Conservation (phyloP, 2,329 filamentous ascomycete species). For the Lasiodiplodia citricola region DNA sequence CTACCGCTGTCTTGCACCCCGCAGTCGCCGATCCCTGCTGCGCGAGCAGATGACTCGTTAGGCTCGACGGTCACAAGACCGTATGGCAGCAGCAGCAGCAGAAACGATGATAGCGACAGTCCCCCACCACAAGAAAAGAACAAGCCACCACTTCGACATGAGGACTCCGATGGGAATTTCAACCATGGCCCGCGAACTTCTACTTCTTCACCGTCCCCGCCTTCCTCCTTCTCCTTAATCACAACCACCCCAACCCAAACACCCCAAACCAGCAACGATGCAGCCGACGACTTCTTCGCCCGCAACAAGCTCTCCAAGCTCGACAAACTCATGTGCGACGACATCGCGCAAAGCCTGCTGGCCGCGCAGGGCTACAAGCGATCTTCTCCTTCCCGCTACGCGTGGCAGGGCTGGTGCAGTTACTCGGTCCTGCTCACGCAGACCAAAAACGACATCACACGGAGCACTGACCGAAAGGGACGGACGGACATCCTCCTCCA, state of each 20-base stretch:
- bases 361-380: neutral
- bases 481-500: conserved; percentile 24
- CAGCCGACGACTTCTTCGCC: conserved; percentile 24
- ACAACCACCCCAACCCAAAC: neutral
- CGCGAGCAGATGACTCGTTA: neutral
- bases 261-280: neutral
- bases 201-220: too few relatives aligned
- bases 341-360: conserved; percentile 14
- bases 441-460: neutral
- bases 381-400: neutral
- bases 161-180: too few relatives aligned
- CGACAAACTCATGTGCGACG: conserved; percentile 19
- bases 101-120: neutral
- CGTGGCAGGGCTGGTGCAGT: conserved; percentile 29
- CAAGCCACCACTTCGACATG: neutral
- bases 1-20: neutral
- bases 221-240: neutral
- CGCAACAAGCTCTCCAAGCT: conserved; percentile 19
- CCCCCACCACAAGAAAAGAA: neutral
- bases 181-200: too few relatives aligned
- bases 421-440: conserved; percentile 25
- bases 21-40: neutral
- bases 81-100: neutral
- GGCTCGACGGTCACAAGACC: too few relatives aligned
- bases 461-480: too few relatives aligned